These are phyloP conservation scores for Saitozyma podzolica DNA, from an alignment of 768 basidiomycete species.

Conservation along the genomic window DNA sequence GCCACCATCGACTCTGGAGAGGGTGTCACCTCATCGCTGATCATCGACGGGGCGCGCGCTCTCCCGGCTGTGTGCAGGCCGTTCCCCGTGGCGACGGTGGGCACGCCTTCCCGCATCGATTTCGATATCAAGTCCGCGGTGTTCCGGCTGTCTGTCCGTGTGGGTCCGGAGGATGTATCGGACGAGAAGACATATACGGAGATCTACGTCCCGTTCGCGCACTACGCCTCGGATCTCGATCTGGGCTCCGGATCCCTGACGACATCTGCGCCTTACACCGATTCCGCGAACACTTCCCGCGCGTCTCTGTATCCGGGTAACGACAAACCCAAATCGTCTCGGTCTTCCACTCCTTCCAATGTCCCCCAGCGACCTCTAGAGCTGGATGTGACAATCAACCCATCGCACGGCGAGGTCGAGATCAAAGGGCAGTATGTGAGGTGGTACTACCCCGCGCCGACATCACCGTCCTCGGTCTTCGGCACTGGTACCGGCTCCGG, in stretches of 20 bases:
- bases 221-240: slow-evolving; percentile 58
- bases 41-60: slow-evolving; percentile 83
- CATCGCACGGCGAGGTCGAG: slow-evolving; percentile 59
- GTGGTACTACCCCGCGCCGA: slow-evolving; percentile 58
- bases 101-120: slow-evolving; percentile 63
- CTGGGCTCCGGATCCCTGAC: neutral
- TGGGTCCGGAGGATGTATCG: slow-evolving; percentile 62
- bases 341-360: neutral
- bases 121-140: slow-evolving; percentile 73
- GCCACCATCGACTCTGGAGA: slow-evolving; percentile 26
- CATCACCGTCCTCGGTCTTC: neutral
- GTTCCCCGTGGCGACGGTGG: slow-evolving; percentile 74
- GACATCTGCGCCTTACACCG: neutral
- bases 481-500: neutral
- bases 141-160: slow-evolving; percentile 70
- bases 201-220: slow-evolving; percentile 85
- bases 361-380: slow-evolving; percentile 4
- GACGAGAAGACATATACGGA: slow-evolving; percentile 69
- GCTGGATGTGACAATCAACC: slow-evolving; percentile 43
- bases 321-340: neutral
- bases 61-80: slow-evolving; percentile 81
- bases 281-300: slow-evolving; percentile 1
- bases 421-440: slow-evolving; percentile 59
- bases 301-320: neutral
- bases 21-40: slow-evolving; percentile 55